Percentiles rank a stretch among this genome's conserved stretches.
phyloP scores from a whole-genome alignment of 805 yeast species.

The Teunomyces tritomae region DNA sequence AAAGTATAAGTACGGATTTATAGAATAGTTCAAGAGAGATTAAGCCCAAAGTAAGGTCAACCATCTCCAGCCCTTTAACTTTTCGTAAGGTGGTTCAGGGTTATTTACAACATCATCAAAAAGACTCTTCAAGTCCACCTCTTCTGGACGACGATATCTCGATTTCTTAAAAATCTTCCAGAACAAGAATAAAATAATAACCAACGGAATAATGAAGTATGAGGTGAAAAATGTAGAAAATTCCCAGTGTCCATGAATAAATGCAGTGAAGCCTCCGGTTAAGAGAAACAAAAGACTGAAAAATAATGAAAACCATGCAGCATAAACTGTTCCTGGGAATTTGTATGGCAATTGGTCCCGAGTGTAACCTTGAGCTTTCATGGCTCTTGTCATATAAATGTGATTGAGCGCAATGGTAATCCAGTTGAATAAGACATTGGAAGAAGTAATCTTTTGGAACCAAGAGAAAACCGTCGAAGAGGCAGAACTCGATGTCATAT shows the following conservation, averaged over 20 bases:
- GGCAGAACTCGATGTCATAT: slow-evolving; percentile 23
- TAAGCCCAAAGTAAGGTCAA: slow-evolving; percentile 18
- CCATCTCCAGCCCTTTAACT: slow-evolving; percentile 19
- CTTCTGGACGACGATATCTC: slow-evolving; percentile 7
- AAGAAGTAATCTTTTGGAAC: slow-evolving; percentile 33
- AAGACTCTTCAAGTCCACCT: slow-evolving; percentile 25
- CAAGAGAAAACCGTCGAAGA: slow-evolving; percentile 32
- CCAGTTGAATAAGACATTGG: slow-evolving; percentile 31
- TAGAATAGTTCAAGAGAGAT: neutral
- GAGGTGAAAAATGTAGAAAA: slow-evolving; percentile 17
- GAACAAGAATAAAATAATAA: slow-evolving; percentile 22
- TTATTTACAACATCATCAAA: slow-evolving; percentile 24
- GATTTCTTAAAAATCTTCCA: slow-evolving; percentile 35
- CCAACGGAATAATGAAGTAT: slow-evolving; percentile 24
- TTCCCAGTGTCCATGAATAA: slow-evolving; percentile 24
- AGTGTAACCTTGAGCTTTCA: slow-evolving; percentile 39
- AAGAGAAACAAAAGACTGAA: slow-evolving; percentile 19
- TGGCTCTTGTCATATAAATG: slow-evolving; percentile 29
- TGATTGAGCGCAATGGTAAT: slow-evolving; percentile 29
- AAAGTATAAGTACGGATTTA: neutral
- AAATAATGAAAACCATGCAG: slow-evolving; percentile 30
- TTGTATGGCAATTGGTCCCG: slow-evolving; percentile 32
- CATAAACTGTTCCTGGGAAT: slow-evolving; percentile 20
- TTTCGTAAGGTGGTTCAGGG: slow-evolving; percentile 27
- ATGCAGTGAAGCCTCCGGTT: slow-evolving; percentile 35